Evolutionary conservation across 352 stramenopile species (phyloP).

Genomic region (Phytophthora kernoviae): DNA sequence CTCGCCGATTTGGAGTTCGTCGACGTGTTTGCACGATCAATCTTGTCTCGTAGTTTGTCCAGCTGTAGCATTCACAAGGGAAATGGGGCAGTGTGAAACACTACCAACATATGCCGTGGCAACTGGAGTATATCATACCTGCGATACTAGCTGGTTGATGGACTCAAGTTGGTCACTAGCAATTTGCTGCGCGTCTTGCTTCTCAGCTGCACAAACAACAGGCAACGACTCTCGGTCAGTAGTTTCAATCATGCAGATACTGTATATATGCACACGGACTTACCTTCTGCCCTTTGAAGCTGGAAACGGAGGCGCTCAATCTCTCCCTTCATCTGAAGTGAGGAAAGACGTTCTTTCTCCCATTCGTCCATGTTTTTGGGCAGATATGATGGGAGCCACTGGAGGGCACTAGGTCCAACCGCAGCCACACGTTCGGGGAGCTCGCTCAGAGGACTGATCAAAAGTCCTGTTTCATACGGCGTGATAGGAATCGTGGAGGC

Average conservation of each 20-base stretch:
- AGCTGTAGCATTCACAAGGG: constrained; percentile 34
- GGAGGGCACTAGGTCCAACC: constrained; percentile 60
- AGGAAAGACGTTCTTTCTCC: constrained; percentile 75
- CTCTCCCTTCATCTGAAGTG: constrained; percentile 81
- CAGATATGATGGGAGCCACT: constrained; percentile 76
- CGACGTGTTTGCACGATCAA: constrained; percentile 14
- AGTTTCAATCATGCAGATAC: background rate
- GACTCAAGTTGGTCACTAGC: constrained; percentile 80
- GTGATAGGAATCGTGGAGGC: constrained; percentile 65
- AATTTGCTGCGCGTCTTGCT: constrained; percentile 74
- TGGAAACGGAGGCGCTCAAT: constrained; percentile 78
- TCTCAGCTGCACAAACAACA: constrained; percentile 51
- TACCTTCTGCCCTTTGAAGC: constrained; percentile 74
- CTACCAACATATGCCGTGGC: background rate
- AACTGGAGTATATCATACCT: constrained; percentile 36
- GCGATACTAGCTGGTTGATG: constrained; percentile 81
- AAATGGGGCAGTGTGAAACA: constrained; percentile 12
- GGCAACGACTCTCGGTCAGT: background rate
- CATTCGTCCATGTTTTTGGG: constrained; percentile 76
- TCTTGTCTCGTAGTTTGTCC: constrained; percentile 66
- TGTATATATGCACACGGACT: background rate
- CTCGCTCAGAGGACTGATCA: constrained; percentile 76
- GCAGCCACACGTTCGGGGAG: constrained; percentile 71
- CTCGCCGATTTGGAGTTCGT: constrained; percentile 3
- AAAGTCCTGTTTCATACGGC: constrained; percentile 64